Evolutionary conservation across 176 grass and related monocot species (phyloP), one percentile per base, ranked within the genome.

Genomic region (Carex scoparia): DNA sequence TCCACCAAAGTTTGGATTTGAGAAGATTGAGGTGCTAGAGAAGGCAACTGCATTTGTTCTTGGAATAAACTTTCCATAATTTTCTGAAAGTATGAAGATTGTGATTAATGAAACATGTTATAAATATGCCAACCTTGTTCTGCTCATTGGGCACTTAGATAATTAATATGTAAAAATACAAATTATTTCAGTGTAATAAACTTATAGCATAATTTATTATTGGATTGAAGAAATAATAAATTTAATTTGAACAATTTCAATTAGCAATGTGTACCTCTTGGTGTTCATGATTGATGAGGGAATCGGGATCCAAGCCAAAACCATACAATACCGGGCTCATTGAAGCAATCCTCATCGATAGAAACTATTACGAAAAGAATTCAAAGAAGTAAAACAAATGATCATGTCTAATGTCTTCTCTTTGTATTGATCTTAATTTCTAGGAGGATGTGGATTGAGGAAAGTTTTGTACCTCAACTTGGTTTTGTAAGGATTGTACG

Each of bases 321-420:
- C 86, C 90, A 86, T 93, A 88, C 79, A 92, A 30, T 66, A 88
- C 86, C 42, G 90, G 89, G 81, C 86, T 94, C 74, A 93, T 44
- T 11, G 91, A 93, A 86, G 94, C 94, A 87, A 97, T 93, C 84
- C 85, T 94, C 94, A 97, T 97, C 49, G 94, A 94, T 56, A 97
- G 94, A 88, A 97, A 97, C 94, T 97, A 86, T 40, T 5, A 67
- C 7, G 46, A 55, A 89, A 27, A 14, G 66, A 85, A 38, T 78
- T 81, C 38, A 75, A 75, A 0, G 6, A 79, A 79, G 49, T 57
- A 31, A 15, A 77, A 32, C 13, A 40, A 59, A 61, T 51, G 61
- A 16, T 64, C 81, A 4, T 74, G 67, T 57, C 13, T 64, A 79
- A 4, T 74, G 67, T 57, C 13, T 85, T 67, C 51, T 77, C 19